Conservation (phyloP, 805 yeast species). For the Candida ascalaphidarum region DNA sequence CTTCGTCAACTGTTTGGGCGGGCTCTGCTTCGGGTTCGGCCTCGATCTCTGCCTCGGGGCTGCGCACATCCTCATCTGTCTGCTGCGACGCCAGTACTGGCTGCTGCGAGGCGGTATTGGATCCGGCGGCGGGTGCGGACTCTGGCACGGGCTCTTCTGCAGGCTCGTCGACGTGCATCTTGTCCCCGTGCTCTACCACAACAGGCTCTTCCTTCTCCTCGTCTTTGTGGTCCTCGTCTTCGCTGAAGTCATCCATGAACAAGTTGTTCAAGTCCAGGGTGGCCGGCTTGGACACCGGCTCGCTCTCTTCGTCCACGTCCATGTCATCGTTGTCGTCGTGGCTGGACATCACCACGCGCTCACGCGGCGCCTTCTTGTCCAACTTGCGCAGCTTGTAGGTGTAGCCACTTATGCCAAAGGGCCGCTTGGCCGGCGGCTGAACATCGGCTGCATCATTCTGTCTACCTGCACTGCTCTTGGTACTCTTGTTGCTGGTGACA, state of each 20-base stretch:
- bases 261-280: constrained; percentile 19
- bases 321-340: constrained; percentile 4
- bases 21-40: not conserved
- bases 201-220: constrained; percentile 7
- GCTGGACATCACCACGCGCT: constrained; percentile 26
- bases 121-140: not conserved
- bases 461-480: too few relatives aligned
- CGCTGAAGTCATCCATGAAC: constrained; percentile 21
- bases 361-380: constrained; percentile 15
- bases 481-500: constrained; percentile 1
- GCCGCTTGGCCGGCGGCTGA: not conserved
- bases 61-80: constrained; percentile 1
- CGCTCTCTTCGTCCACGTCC: constrained; percentile 5
- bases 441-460: not conserved
- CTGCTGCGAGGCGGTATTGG: constrained; percentile 4
- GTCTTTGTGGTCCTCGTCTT: constrained; percentile 6
- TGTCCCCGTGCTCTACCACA: not conserved
- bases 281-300: constrained; percentile 3
- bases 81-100: constrained; percentile 5
- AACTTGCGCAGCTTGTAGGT: not conserved
- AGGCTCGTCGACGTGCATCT: constrained; percentile 2
- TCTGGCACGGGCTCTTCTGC: constrained; percentile 1
- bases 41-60: constrained; percentile 1
- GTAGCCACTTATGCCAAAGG: not conserved
- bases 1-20: constrained; percentile 31